A percentile compares a stretch with the other conserved stretches of the same genome.
phyloP scores from a whole-genome alignment of 2,329 filamentous ascomycete genomes.

The Diaporthe ilicicola region DNA sequence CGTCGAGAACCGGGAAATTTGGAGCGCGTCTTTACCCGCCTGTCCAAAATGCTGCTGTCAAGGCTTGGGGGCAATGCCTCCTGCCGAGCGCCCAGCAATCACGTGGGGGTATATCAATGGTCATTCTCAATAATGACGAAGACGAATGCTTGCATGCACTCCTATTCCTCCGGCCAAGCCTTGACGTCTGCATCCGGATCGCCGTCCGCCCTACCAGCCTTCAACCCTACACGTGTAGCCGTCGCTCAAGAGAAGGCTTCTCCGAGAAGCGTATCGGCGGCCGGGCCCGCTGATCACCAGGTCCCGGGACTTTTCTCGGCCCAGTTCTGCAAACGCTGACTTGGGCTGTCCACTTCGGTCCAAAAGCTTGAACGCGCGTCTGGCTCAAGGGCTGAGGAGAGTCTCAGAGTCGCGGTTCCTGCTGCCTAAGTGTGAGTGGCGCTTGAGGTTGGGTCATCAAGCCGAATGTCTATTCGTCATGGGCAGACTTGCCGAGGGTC shows the following conservation, averaged over 20 bases:
- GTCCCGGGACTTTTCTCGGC: not conserved
- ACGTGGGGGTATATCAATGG: not conserved
- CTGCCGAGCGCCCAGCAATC: constrained; percentile 3
- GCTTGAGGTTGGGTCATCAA: not conserved
- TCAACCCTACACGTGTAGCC: not conserved
- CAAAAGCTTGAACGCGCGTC: not conserved
- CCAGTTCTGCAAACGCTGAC: not conserved
- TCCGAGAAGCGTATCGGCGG: not conserved
- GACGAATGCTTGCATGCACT: not conserved
- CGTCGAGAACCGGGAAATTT: not conserved
- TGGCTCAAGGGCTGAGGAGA: not conserved
- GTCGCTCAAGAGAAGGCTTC: not conserved
- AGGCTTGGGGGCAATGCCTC: constrained; percentile 1
- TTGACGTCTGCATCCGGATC: not conserved
- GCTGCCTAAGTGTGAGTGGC: not conserved
- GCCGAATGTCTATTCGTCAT: not conserved
- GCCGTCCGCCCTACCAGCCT: not conserved
- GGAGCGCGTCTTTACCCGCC: not conserved
- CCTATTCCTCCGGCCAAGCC: not conserved
- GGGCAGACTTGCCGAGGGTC: not conserved
- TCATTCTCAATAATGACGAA: not conserved
- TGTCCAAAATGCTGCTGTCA: constrained; percentile 15
- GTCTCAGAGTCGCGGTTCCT: not conserved
- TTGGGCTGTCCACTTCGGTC: not conserved
- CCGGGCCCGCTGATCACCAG: not conserved